phyloP scores from a whole-genome alignment of 345 rosid species.

The Anastatica hierochuntica region DNA sequence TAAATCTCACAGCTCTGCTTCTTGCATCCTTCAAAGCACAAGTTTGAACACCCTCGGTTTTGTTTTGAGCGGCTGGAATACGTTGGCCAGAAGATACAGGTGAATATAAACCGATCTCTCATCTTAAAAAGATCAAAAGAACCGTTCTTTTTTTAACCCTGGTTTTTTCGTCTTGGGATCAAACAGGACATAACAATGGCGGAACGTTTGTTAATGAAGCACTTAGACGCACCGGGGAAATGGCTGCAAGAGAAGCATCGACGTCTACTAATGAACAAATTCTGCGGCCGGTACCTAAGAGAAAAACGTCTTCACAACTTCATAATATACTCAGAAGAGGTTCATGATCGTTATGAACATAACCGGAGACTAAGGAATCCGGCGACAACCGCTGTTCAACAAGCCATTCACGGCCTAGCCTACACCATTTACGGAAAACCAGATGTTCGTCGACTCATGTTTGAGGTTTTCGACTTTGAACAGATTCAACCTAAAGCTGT shows the following conservation, averaged over 20 bases:
- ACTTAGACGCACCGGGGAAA: conserved; percentile 83
- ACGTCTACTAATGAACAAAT: conserved; percentile 81
- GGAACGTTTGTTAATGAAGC: conserved; percentile 85
- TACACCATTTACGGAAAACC: conserved; percentile 80
- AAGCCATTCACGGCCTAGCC: conserved; percentile 84
- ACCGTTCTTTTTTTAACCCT: neutral
- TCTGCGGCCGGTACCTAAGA: conserved; percentile 76
- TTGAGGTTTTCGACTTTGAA: conserved; percentile 91
- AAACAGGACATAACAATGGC: conserved; percentile 82
- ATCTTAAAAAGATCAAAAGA: neutral
- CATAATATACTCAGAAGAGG: conserved; percentile 57
- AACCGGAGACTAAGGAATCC: conserved; percentile 78
- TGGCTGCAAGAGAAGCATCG: conserved; percentile 91
- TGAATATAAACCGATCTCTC: conserved; percentile 2
- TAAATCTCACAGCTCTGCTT: conserved; percentile 62
- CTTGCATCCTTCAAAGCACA: conserved; percentile 92
- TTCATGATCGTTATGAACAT: conserved; percentile 65
- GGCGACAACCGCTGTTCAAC: conserved; percentile 72
- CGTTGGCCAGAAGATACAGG: conserved; percentile 96
- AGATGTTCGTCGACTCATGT: conserved; percentile 87
- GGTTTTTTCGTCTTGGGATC: neutral
- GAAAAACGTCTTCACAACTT: conserved; percentile 62
- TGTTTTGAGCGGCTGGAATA: conserved; percentile 79
- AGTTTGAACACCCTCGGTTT: conserved; percentile 90
- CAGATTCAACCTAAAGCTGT: conserved; percentile 80